Evolutionary conservation across 2,329 filamentous ascomycete species (phyloP).

Genomic region (Colletotrichum higginsianum): DNA sequence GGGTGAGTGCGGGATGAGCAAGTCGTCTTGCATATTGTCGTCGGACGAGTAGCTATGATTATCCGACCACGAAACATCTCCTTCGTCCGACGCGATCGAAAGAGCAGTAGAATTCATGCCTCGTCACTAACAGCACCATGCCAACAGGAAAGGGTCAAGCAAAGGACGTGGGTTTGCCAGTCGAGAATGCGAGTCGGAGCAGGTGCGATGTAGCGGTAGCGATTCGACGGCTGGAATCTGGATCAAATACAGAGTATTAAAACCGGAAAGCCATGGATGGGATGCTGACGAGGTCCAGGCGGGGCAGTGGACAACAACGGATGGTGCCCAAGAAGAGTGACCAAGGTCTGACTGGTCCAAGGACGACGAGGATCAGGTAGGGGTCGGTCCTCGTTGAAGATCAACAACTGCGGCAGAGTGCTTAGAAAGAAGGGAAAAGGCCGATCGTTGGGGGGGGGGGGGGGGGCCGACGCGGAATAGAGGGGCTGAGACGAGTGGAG

Average conservation of each 20-base stretch:
- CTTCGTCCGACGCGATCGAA: conserved; percentile 58
- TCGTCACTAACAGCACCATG: conserved; percentile 61
- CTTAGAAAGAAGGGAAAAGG: conserved; percentile 37
- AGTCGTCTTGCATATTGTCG: conserved; percentile 52
- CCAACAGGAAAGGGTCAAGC: conserved; percentile 46
- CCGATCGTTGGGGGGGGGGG: conserved; percentile 35
- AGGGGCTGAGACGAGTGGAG: conserved; percentile 41
- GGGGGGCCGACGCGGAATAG: conserved; percentile 36
- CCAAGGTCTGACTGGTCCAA: conserved; percentile 3
- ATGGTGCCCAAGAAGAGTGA: conserved; percentile 6
- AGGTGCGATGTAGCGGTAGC: conserved; percentile 1
- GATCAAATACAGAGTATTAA: conserved; percentile 33
- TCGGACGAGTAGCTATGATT: conserved; percentile 62
- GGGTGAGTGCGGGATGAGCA: conserved; percentile 52
- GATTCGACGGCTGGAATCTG: conserved; percentile 9
- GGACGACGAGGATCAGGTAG: conserved; percentile 1
- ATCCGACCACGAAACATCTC: conserved; percentile 62
- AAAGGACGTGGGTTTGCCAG: conserved; percentile 13
- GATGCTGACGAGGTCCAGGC: conserved; percentile 15
- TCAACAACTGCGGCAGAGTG: conserved; percentile 23
- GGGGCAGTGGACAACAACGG: conserved; percentile 17
- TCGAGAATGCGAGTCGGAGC: conserved; percentile 1
- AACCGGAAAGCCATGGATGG: conserved; percentile 9
- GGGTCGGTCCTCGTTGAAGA: conserved; percentile 11
- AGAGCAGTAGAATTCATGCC: conserved; percentile 62